Conservation (phyloP, 345 rosid species). For the Euphorbia peplus region DNA sequence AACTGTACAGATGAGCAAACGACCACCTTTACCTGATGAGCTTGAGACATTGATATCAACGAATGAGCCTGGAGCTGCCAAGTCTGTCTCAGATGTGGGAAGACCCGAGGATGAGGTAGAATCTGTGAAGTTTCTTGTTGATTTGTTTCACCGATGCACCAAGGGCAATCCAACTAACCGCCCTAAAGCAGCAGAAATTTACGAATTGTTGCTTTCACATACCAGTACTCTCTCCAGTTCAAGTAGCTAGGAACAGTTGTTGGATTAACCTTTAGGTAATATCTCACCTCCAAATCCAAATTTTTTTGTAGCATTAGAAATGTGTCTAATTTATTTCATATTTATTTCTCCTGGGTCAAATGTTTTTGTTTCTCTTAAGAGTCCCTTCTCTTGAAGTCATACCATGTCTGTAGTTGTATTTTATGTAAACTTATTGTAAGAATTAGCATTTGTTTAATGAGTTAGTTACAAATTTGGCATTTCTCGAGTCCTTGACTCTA, state of each 20-base stretch:
- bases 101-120: constrained; percentile 43
- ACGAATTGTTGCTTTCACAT: constrained; percentile 40
- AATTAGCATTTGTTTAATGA: background rate
- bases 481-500: background rate
- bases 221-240: constrained; percentile 22
- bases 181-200: constrained; percentile 55
- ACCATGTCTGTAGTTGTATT: constrained; percentile 5
- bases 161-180: constrained; percentile 65
- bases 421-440: background rate
- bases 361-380: constrained; percentile 18
- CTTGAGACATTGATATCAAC: constrained; percentile 44
- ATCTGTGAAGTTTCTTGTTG: constrained; percentile 60
- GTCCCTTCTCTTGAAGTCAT: constrained; percentile 5
- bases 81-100: constrained; percentile 29
- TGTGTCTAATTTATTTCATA: constrained; percentile 8
- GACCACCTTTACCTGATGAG: constrained; percentile 62
- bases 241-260: constrained; percentile 16
- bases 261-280: constrained; percentile 16
- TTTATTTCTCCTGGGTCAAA: constrained; percentile 15
- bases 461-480: background rate
- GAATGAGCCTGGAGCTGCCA: constrained; percentile 28
- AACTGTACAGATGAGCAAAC: constrained; percentile 57
- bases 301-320: constrained; percentile 32
- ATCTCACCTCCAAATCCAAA: background rate
- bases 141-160: constrained; percentile 64